Conservation (phyloP, 331 rosid genomes). For the Pyracantha coccinea region DNA sequence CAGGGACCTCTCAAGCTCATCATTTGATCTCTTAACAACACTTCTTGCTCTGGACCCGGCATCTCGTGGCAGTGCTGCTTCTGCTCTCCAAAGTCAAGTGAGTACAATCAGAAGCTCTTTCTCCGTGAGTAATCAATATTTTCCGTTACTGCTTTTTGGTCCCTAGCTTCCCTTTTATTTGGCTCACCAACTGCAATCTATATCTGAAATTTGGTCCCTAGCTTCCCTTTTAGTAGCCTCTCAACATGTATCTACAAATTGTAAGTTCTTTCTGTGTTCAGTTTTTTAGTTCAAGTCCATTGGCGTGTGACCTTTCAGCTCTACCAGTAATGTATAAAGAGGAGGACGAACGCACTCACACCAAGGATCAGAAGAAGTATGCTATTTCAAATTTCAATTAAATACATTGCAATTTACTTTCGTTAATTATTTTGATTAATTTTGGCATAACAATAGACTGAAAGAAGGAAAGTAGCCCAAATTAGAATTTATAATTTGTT, state of each 20-base stretch:
- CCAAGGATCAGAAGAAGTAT: slow-evolving; percentile 38
- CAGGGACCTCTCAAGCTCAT: slow-evolving; percentile 37
- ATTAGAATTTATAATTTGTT: not conserved
- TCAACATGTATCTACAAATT: not conserved
- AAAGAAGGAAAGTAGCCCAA: not conserved
- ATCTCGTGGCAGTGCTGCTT: slow-evolving; percentile 51
- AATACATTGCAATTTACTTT: slow-evolving; percentile 9
- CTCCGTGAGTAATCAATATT: slow-evolving; percentile 9
- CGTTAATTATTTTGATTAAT: not conserved
- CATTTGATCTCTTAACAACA: slow-evolving; percentile 43
- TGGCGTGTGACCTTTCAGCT: slow-evolving; percentile 46
- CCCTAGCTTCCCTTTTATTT: not conserved
- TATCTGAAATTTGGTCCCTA: not conserved
- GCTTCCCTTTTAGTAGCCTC: not conserved
- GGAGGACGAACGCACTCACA: slow-evolving; percentile 33
- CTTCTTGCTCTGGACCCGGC: slow-evolving; percentile 54
- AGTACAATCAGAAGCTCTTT: slow-evolving; percentile 6
- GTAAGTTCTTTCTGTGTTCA: slow-evolving; percentile 25
- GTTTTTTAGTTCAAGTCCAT: slow-evolving; percentile 63
- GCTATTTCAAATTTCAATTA: not conserved
- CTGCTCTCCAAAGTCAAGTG: slow-evolving; percentile 55
- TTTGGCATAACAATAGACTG: not conserved
- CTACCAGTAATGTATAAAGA: slow-evolving; percentile 37
- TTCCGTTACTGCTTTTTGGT: not conserved
- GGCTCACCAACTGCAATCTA: not conserved